Percentiles rank a stretch among this genome's conserved stretches.
phyloP scores from a whole-genome alignment of 2,329 filamentous ascomycete genomes.

The Trichophyton rubrum region DNA sequence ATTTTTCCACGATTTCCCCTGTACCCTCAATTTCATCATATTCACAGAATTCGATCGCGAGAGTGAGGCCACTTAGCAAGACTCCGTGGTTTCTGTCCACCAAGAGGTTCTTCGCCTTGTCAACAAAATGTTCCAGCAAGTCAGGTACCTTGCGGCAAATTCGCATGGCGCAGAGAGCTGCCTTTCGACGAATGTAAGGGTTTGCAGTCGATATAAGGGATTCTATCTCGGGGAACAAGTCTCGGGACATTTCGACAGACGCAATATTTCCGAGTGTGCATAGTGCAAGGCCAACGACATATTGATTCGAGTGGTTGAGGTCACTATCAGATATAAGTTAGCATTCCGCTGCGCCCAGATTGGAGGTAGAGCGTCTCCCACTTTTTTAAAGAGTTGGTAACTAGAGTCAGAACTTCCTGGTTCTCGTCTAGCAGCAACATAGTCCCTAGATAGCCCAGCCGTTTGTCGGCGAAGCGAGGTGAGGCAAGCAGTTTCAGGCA shows the following conservation, averaged over 20 bases:
- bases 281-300: constrained; percentile 89
- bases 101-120: constrained; percentile 78
- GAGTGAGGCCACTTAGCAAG: constrained; percentile 76
- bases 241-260: constrained; percentile 94
- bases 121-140: constrained; percentile 89
- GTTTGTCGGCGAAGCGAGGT: constrained; percentile 94
- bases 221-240: constrained; percentile 93
- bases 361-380: constrained; percentile 34
- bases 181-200: constrained; percentile 96
- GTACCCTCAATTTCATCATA: constrained; percentile 84
- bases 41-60: constrained; percentile 86
- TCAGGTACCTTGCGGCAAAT: constrained; percentile 98
- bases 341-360: background rate
- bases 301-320: constrained; percentile 93
- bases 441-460: constrained; percentile 86
- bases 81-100: constrained; percentile 95
- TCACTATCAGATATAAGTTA: constrained; percentile 49
- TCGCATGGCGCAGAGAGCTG: constrained; percentile 95
- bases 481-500: constrained; percentile 95
- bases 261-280: constrained; percentile 97
- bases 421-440: constrained; percentile 96
- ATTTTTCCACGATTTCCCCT: constrained; percentile 85
- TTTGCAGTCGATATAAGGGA: constrained; percentile 82
- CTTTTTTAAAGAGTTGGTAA: constrained; percentile 98
- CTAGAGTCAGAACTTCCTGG: constrained; percentile 90